Conservation (phyloP, 2,329 filamentous ascomycete genomes). For the Sporothrix phasma region DNA sequence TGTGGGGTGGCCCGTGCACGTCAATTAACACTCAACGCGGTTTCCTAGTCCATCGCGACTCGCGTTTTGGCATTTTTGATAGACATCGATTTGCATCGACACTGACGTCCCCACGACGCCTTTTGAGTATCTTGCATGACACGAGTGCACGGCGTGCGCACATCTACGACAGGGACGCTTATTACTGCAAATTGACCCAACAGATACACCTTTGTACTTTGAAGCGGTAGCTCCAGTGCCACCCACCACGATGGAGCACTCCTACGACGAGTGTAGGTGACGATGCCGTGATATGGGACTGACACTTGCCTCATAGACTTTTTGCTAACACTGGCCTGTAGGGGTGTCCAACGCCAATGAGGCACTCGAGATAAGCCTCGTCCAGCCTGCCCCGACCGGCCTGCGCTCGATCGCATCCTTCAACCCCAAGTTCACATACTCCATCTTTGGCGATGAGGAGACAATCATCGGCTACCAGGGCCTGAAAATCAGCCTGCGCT, state of each 20-base stretch:
- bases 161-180: too few species aligned
- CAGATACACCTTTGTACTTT: too few species aligned
- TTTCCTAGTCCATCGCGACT: slow-evolving; percentile 13
- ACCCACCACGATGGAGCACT: slow-evolving; percentile 13
- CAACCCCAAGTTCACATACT: slow-evolving; percentile 78
- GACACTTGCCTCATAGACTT: background rate
- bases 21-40: slow-evolving; percentile 15
- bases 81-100: background rate
- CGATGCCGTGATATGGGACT: background rate
- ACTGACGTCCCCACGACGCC: background rate
- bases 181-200: too few species aligned
- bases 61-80: slow-evolving; percentile 12
- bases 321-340: slow-evolving; percentile 21
- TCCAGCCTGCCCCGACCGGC: slow-evolving; percentile 38
- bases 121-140: background rate
- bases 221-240: background rate
- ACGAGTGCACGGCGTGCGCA: background rate
- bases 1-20: slow-evolving; percentile 8
- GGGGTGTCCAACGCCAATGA: slow-evolving; percentile 54
- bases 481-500: slow-evolving; percentile 64
- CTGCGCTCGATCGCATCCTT: slow-evolving; percentile 57
- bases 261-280: slow-evolving; percentile 17
- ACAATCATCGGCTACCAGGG: slow-evolving; percentile 82
- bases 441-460: slow-evolving; percentile 90
- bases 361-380: slow-evolving; percentile 51